These are phyloP conservation scores for Boletales sp. DNA, from an alignment of 768 basidiomycete genomes.

Conservation along the genomic window DNA sequence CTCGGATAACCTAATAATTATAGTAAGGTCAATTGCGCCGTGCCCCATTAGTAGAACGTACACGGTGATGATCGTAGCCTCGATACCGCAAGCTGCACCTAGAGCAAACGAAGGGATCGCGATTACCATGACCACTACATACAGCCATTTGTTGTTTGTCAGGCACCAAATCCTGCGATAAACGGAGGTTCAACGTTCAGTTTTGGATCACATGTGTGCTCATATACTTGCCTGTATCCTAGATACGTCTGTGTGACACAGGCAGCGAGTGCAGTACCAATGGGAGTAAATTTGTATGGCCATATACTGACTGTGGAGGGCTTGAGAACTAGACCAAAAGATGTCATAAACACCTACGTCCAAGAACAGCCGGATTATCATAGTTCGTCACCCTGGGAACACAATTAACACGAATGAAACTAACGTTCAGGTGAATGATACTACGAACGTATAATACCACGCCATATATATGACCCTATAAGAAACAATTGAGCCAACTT, in stretches of 20 bases:
- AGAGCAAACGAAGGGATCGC: slow-evolving; percentile 40
- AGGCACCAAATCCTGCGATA: slow-evolving; percentile 12
- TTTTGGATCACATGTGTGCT: background rate
- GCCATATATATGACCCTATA: slow-evolving; percentile 12
- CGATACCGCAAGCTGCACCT: slow-evolving; percentile 41
- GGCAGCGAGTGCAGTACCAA: slow-evolving; percentile 43
- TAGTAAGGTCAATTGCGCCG: background rate
- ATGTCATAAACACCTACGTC: background rate
- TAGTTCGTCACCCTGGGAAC: slow-evolving; percentile 11
- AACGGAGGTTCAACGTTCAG: background rate
- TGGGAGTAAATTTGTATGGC: slow-evolving; percentile 49
- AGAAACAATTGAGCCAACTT: background rate
- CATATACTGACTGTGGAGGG: slow-evolving; percentile 36
- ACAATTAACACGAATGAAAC: background rate
- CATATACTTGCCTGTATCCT: slow-evolving; percentile 36
- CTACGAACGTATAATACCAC: slow-evolving; percentile 9
- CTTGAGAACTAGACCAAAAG: background rate
- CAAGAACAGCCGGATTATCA: slow-evolving; percentile 9
- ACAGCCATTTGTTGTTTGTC: slow-evolving; percentile 20
- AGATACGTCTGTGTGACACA: slow-evolving; percentile 50
- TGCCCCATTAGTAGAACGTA: slow-evolving; percentile 19
- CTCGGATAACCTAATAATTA: slow-evolving; percentile 34
- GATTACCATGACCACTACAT: slow-evolving; percentile 32
- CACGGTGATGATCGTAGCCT: slow-evolving; percentile 39
- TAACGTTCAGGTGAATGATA: no score